These are phyloP conservation scores for Prunus salicina DNA, from an alignment of 306 rosid species.

Conservation along the genomic window DNA sequence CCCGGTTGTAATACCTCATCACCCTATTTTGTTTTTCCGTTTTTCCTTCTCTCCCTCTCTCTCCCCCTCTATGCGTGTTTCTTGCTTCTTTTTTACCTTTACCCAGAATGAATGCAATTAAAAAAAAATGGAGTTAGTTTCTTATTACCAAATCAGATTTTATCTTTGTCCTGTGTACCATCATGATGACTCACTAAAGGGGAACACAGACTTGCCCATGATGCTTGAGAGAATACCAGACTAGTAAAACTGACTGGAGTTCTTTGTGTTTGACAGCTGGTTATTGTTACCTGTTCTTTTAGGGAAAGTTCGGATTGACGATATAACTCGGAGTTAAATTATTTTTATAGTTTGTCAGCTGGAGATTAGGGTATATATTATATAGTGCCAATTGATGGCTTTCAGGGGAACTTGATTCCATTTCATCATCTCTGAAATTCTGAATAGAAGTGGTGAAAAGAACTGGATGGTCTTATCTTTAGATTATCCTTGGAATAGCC, in stretches of 20 bases:
- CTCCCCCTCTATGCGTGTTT: not conserved
- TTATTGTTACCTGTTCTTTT: not conserved
- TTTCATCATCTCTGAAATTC: not conserved
- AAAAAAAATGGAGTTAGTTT: not conserved
- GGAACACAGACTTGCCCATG: not conserved
- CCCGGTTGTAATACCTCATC: slow-evolving; percentile 51
- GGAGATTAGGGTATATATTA: slow-evolving; percentile 11
- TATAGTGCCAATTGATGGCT: slow-evolving; percentile 25
- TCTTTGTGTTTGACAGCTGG: not conserved
- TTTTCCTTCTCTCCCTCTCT: slow-evolving; percentile 12
- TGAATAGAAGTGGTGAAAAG: not conserved
- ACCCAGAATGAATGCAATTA: not conserved
- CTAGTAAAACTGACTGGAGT: not conserved
- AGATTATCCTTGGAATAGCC: slow-evolving; percentile 20
- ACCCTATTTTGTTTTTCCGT: not conserved
- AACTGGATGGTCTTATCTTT: slow-evolving; percentile 17
- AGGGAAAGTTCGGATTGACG: not conserved
- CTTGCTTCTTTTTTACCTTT: not conserved
- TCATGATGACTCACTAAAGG: slow-evolving; percentile 1
- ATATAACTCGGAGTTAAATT: not conserved
- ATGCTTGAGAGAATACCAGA: not conserved
- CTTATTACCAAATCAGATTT: not conserved
- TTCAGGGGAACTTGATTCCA: slow-evolving; percentile 46
- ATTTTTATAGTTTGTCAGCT: not conserved
- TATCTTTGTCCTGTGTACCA: not conserved